A percentile compares a stretch with the other conserved stretches of the same genome.
phyloP scores from a whole-genome alignment of 164 flowering plant species.

The Vitis vinifera region DNA sequence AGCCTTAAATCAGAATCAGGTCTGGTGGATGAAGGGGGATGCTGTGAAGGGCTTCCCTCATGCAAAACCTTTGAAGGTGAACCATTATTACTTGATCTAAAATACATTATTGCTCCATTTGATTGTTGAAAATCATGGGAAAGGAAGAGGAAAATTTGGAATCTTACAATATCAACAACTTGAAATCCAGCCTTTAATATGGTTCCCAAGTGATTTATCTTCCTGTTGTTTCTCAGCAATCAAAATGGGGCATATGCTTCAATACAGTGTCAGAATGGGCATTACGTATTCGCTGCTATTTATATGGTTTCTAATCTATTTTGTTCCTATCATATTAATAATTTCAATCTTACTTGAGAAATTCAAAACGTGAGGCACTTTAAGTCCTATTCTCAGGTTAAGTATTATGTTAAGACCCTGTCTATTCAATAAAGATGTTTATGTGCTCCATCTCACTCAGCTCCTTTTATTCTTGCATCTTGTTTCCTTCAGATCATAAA shows the following conservation, averaged over 20 bases:
- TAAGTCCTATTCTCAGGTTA: not conserved
- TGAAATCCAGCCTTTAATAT: too few species aligned
- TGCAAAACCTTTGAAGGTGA: conserved; percentile 49
- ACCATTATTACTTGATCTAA: conserved; percentile 3
- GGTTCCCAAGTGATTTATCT: too few species aligned
- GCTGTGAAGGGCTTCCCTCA: conserved; percentile 20
- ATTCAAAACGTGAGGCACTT: not conserved
- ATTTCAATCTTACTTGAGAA: not conserved
- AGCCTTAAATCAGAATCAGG: conserved; percentile 26
- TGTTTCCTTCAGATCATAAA: conserved; percentile 35
- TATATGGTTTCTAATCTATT: not conserved
- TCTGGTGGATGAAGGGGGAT: conserved; percentile 11
- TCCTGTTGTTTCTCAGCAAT: not conserved
- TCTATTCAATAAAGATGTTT: too few species aligned
- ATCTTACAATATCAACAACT: not conserved
- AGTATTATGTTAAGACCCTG: too few species aligned
- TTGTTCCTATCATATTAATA: not conserved
- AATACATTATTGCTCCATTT: not conserved
- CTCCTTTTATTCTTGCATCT: not conserved
- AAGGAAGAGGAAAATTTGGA: not conserved
- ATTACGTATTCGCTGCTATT: too few species aligned
- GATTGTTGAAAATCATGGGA: not conserved
- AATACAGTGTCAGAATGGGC: too few species aligned
- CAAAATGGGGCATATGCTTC: not conserved
- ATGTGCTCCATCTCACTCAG: not conserved